Percentiles rank a stretch among this genome's conserved stretches.
Conservation (phyloP, 805 yeast genomes). For the Ogataea chonburiensis region DNA sequence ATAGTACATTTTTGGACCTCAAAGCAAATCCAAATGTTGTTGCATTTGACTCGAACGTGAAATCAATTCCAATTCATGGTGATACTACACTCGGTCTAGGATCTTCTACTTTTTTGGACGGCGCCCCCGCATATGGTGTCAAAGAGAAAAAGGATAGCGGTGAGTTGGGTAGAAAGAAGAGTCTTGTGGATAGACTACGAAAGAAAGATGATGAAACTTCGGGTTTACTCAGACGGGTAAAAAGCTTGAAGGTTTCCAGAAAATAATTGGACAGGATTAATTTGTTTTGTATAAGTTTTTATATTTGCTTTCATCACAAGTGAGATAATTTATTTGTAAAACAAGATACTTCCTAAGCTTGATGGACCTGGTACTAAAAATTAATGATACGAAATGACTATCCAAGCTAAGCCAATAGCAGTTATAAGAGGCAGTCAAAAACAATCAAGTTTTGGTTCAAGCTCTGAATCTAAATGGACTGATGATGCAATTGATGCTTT, state of each 20-base stretch:
- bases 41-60: conserved; percentile 68
- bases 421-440: no score
- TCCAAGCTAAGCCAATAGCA: no score
- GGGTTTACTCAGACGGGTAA: conserved; percentile 78
- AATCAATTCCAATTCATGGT: conserved; percentile 80
- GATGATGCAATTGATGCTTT: conserved; percentile 14
- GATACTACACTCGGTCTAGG: conserved; percentile 86
- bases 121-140: conserved; percentile 75
- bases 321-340: no score
- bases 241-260: conserved; percentile 75
- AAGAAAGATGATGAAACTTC: conserved; percentile 33
- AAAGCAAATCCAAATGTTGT: conserved; percentile 53
- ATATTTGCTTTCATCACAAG: no score
- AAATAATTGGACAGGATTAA: background rate
- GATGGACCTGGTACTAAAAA: no score
- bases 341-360: no score
- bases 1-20: conserved; percentile 32
- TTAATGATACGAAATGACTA: no score
- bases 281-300: no score
- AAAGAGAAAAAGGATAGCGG: conserved; percentile 42
- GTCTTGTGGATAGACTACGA: conserved; percentile 67
- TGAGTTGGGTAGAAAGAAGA: conserved; percentile 76
- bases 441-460: no score
- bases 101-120: conserved; percentile 87
- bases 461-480: conserved; percentile 19